Base-by-base conservation (phyloP, 768 basidiomycete species). In the Lactarius trivialis region DNA sequence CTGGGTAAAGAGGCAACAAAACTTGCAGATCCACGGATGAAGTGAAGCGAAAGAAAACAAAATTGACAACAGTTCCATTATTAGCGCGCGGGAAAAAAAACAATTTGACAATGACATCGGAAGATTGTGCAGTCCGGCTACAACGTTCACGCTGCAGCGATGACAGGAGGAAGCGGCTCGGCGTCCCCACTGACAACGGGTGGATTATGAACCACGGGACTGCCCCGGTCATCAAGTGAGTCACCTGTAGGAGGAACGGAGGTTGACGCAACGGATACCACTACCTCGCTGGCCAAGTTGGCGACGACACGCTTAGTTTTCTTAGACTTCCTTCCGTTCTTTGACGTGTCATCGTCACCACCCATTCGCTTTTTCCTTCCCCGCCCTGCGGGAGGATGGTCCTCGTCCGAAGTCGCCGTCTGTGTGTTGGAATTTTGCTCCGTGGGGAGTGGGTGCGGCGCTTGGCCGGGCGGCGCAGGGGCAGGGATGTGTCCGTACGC, bases 261-360 rank as follows among this genome's bases (percentile, higher is more conserved):
- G 5, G 37, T 21, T 0, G 9, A 37, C 9, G 39, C 37, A 8
- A 28, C 48, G 3, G 45, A 14, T 5, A 49, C 37, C 11, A 39
- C 48, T 32, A 21, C 54, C 24, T 59, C 63, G 14, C 33, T 51
- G 2, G 32, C 32, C 24, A 32, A 5, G 32, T 60, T 64, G 21
- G 32, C 21, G n/a, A 17, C 21, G n/a, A 17, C 49, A 60, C 68
- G 63, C 68, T 76, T 77, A 11, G 58, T 55, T 67, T 76, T 77
- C 70, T 74, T 76, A 11, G 59, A 55, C 65, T 76, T 77, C 69
- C 74, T 76, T 32, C 11, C 26, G 7, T 63, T 24, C 56, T 73
- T 75, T 7, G 70, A 51, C 15, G 69, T 68, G 43, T 68, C 66
- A 6, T 72, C 70, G 57, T 74, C 77, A 45, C 69, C 70, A 6